Evolutionary conservation across 2,329 filamentous ascomycete genomes (phyloP).

Genomic region (Claviceps pusilla): DNA sequence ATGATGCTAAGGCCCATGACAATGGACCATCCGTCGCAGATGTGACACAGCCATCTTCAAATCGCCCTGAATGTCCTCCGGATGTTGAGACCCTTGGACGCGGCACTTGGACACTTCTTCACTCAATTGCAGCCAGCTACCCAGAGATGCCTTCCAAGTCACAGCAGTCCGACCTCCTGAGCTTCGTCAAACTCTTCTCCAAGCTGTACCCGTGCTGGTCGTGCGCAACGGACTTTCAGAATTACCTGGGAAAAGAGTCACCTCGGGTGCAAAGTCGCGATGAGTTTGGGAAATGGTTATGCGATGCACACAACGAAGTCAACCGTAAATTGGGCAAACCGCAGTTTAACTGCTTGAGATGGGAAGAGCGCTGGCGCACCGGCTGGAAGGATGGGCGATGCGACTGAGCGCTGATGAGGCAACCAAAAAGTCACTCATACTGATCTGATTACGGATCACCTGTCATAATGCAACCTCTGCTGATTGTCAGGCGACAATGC

Average conservation of each 20-base stretch:
- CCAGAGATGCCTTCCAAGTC: constrained; percentile 50
- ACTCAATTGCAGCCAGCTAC: constrained; percentile 80
- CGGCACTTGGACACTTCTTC: constrained; percentile 82
- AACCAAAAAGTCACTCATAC: neutral
- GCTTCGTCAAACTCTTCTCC: constrained; percentile 69
- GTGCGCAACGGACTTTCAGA: constrained; percentile 82
- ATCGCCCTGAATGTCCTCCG: constrained; percentile 61
- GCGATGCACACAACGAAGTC: constrained; percentile 74
- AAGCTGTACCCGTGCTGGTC: constrained; percentile 90
- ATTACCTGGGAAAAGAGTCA: constrained; percentile 60
- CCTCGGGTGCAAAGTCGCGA: constrained; percentile 44
- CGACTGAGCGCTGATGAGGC: constrained; percentile 23
- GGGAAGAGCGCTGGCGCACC: constrained; percentile 90
- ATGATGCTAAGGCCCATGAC: constrained; percentile 7
- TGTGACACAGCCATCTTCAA: constrained; percentile 20
- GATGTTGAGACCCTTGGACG: constrained; percentile 80
- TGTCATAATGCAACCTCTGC: neutral
- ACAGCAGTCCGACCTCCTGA: constrained; percentile 61
- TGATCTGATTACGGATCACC: neutral
- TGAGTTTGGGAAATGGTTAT: constrained; percentile 71
- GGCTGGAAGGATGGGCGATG: constrained; percentile 63
- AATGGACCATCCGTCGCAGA: constrained; percentile 11
- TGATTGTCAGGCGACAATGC: neutral
- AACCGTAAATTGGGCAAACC: constrained; percentile 83
- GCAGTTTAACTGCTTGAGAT: constrained; percentile 74